Evolutionary conservation across 2,329 filamentous ascomycete species (phyloP).

Genomic region (Leptodontidium sp.): DNA sequence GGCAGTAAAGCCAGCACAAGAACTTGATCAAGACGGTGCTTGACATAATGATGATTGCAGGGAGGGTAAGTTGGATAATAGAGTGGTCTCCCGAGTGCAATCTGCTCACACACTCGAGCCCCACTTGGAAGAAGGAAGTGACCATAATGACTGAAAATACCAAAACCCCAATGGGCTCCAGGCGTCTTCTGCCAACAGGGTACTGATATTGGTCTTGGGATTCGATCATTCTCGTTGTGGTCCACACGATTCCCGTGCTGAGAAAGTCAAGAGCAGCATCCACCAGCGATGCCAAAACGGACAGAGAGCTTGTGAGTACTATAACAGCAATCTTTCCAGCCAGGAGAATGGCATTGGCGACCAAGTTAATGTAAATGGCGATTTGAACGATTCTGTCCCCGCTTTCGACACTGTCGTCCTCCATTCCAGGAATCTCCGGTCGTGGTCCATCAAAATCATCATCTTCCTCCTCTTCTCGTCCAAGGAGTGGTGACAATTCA

Average conservation of each 20-base stretch:
- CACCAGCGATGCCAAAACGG: constrained; percentile 66
- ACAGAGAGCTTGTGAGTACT: constrained; percentile 64
- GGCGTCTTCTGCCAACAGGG: constrained; percentile 62
- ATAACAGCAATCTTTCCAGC: constrained; percentile 63
- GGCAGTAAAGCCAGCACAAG: constrained; percentile 66
- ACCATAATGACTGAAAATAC: constrained; percentile 72
- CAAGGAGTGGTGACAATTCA: constrained; percentile 69
- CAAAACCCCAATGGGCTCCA: constrained; percentile 68
- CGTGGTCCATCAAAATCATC: constrained; percentile 54
- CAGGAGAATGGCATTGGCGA: constrained; percentile 66
- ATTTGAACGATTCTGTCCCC: constrained; percentile 80
- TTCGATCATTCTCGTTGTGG: constrained; percentile 64
- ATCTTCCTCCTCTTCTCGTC: constrained; percentile 52
- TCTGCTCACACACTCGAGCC: constrained; percentile 66
- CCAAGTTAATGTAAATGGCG: constrained; percentile 78
- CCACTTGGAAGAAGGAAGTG: constrained; percentile 67
- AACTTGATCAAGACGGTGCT: constrained; percentile 67
- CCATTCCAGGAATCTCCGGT: constrained; percentile 73
- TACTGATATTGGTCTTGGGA: constrained; percentile 54
- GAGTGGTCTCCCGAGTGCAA: constrained; percentile 58
- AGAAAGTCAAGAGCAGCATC: constrained; percentile 68
- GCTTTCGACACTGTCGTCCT: constrained; percentile 77
- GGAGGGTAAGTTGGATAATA: constrained; percentile 57
- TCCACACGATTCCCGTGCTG: constrained; percentile 68
- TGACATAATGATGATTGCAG: constrained; percentile 64